Percentiles rank a stretch among this genome's conserved stretches.
These are phyloP conservation scores for Albifimbria verrucaria DNA, from an alignment of 2,329 filamentous ascomycete species.

Conservation along the genomic window DNA sequence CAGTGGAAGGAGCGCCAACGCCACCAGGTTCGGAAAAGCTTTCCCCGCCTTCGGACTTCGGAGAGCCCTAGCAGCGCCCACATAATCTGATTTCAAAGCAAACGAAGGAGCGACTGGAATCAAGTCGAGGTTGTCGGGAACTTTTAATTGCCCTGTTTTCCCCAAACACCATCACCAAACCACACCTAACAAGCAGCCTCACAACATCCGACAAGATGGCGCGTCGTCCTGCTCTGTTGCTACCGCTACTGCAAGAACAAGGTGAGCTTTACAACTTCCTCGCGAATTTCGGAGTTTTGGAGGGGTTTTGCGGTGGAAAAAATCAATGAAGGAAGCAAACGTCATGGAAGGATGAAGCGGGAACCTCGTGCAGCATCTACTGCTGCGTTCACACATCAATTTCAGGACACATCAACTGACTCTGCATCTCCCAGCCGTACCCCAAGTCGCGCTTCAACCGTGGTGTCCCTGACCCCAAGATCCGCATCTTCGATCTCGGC, in stretches of 20 bases:
- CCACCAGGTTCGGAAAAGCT: no score
- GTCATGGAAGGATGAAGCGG: constrained; percentile 7
- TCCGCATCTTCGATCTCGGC: constrained; percentile 98
- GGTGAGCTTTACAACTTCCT: constrained; percentile 55
- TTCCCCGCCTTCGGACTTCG: no score
- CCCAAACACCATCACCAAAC: constrained; percentile 32
- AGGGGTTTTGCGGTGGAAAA: constrained; percentile 7
- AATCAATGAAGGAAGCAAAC: constrained; percentile 1
- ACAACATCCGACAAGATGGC: constrained; percentile 85
- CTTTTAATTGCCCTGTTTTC: constrained; percentile 25
- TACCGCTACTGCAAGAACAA: constrained; percentile 99
- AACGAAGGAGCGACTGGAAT: constrained; percentile 38
- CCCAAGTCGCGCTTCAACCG: constrained; percentile 99
- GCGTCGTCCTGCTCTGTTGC: constrained; percentile 97
- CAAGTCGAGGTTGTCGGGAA: constrained; percentile 24
- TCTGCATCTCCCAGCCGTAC: constrained; percentile 64
- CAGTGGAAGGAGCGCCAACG: no score
- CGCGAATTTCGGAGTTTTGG: constrained; percentile 9
- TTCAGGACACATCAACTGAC: constrained; percentile 12
- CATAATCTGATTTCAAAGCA: no score
- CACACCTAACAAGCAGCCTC: constrained; percentile 30
- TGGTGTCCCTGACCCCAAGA: constrained; percentile 84
- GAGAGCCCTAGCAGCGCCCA: no score
- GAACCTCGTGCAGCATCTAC: not conserved
- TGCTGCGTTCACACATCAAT: not conserved